Percentiles rank a stretch among this genome's conserved stretches.
These are phyloP conservation scores for Dipsacomyces acuminosporus DNA, from an alignment of 371 early-diverging fungal genomes.

Conservation along the genomic window DNA sequence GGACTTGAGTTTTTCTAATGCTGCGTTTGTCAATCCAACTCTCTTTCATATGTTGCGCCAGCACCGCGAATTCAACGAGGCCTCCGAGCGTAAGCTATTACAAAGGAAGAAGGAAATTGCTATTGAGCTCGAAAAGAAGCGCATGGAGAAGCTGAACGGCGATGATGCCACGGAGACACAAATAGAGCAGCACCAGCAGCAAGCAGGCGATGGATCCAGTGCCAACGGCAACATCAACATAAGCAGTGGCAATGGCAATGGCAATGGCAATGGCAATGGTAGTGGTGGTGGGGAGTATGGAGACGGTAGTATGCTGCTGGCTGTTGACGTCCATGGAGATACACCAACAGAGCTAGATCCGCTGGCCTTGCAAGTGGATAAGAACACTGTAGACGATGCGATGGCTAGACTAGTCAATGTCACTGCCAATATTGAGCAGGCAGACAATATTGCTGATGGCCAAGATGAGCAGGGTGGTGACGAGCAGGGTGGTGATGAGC, in stretches of 20 bases:
- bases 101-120: slow-evolving; percentile 37
- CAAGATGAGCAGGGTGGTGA: no score
- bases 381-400: slow-evolving; percentile 36
- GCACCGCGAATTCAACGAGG: slow-evolving; percentile 47
- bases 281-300: not conserved
- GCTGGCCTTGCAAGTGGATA: slow-evolving; percentile 35
- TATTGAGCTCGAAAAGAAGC: slow-evolving; percentile 16
- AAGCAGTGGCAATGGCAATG: not conserved
- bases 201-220: no score
- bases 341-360: slow-evolving; percentile 10
- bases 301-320: slow-evolving; percentile 11
- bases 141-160: not conserved
- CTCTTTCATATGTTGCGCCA: slow-evolving; percentile 46
- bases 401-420: slow-evolving; percentile 33
- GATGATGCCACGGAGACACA: no score
- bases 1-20: slow-evolving; percentile 44
- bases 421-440: not conserved
- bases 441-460: not conserved
- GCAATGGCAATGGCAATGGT: not conserved
- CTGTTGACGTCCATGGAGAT: slow-evolving; percentile 5
- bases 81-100: slow-evolving; percentile 41
- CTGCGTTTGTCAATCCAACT: slow-evolving; percentile 46
- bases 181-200: no score
- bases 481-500: no score
- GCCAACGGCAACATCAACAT: no score